These are phyloP conservation scores for Cladosporium phlei DNA, from an alignment of 2,329 filamentous ascomycete species.

Conservation along the genomic window DNA sequence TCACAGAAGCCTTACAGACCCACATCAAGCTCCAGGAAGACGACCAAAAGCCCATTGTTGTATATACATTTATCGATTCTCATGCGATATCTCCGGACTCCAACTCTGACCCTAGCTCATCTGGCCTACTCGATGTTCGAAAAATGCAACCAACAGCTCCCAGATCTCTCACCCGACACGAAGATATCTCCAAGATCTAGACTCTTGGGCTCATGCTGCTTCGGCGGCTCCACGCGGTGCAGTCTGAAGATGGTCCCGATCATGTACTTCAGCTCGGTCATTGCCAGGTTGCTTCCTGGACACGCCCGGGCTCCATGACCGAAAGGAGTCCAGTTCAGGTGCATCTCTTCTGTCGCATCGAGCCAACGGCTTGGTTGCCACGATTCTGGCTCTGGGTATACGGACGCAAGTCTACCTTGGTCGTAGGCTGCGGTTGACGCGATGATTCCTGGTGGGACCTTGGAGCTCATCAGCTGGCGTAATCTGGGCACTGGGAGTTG, in stretches of 20 bases:
- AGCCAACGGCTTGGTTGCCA: slow-evolving; percentile 38
- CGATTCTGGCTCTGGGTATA: slow-evolving; percentile 36
- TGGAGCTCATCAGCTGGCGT: neutral
- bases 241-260: slow-evolving; percentile 9
- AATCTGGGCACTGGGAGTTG: neutral
- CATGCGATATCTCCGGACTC: too few species aligned
- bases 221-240: neutral
- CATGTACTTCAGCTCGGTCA: slow-evolving; percentile 54
- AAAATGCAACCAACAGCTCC: slow-evolving; percentile 16
- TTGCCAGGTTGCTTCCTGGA: slow-evolving; percentile 42
- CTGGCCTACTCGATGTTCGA: too few species aligned
- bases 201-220: neutral
- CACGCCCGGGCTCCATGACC: slow-evolving; percentile 44
- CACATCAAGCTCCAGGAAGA: too few species aligned
- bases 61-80: too few species aligned
- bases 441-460: slow-evolving; percentile 37
- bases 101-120: too few species aligned
- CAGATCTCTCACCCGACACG: slow-evolving; percentile 11
- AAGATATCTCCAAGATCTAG: slow-evolving; percentile 19
- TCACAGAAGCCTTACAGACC: too few species aligned
- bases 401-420: slow-evolving; percentile 37
- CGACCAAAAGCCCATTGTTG: too few species aligned
- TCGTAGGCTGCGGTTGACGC: slow-evolving; percentile 40
- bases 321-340: slow-evolving; percentile 44
- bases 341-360: slow-evolving; percentile 30